Percentiles rank a stretch among this genome's conserved stretches.
These are phyloP conservation scores for Phytophthora ohioensis DNA, from an alignment of 352 stramenopile species.

Conservation along the genomic window DNA sequence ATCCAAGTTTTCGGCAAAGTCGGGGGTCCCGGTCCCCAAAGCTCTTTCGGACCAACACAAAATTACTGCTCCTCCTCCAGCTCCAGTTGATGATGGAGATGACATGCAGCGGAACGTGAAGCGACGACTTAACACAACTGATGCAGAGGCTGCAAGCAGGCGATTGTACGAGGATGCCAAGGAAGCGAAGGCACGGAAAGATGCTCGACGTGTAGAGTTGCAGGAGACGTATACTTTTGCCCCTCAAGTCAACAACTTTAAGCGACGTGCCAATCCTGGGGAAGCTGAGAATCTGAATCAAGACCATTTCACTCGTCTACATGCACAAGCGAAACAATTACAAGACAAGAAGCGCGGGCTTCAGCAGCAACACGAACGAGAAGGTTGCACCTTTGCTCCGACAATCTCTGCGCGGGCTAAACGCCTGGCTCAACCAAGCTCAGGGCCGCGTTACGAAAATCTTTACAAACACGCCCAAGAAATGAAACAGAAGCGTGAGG, in stretches of 20 bases:
- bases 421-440: conserved; percentile 47
- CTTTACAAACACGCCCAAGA: conserved; percentile 76
- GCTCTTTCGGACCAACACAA: conserved; percentile 5
- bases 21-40: not conserved
- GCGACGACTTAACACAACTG: conserved; percentile 56
- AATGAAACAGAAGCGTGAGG: conserved; percentile 73
- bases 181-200: conserved; percentile 64
- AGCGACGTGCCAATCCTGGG: conserved; percentile 48
- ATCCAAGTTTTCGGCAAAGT: conserved; percentile 2
- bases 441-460: conserved; percentile 72
- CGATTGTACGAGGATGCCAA: conserved; percentile 72
- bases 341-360: conserved; percentile 65
- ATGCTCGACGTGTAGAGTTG: conserved; percentile 58
- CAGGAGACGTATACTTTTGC: conserved; percentile 68
- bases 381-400: conserved; percentile 71
- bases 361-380: conserved; percentile 58
- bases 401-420: conserved; percentile 75
- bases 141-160: conserved; percentile 62
- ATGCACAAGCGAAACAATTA: conserved; percentile 65
- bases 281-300: conserved; percentile 41
- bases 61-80: conserved; percentile 4
- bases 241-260: conserved; percentile 64
- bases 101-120: conserved; percentile 50
- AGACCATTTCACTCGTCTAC: conserved; percentile 57
- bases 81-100: conserved; percentile 12